Evolutionary conservation across 495 filamentous ascomycete species (phyloP).

Genomic region (Xylaria palmicola): DNA sequence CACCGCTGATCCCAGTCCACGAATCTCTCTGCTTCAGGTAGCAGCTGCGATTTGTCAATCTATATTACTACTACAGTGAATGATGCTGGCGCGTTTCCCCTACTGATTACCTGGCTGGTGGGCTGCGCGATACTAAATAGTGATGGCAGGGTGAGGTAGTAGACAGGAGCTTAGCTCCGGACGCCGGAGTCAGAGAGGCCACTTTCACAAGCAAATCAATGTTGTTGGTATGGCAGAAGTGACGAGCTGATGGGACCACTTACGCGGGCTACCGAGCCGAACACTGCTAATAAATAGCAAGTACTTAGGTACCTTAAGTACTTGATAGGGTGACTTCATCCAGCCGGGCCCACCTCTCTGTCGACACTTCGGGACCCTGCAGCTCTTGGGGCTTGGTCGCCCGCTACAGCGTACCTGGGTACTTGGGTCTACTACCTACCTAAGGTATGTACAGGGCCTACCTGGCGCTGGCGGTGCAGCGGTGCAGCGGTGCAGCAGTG

Average conservation of each 20-base stretch:
- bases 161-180: not conserved
- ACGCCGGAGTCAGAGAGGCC: not conserved
- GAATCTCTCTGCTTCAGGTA: not conserved
- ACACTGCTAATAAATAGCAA: too few species aligned
- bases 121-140: too few species aligned
- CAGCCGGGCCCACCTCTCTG: not conserved
- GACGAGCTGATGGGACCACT: not conserved
- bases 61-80: not conserved
- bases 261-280: not conserved
- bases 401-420: not conserved
- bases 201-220: constrained; percentile 6
- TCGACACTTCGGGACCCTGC: constrained; percentile 15
- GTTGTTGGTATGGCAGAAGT: not conserved
- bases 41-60: not conserved
- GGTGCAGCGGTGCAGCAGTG: not conserved
- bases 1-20: not conserved
- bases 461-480: too few species aligned
- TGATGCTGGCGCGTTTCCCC: too few species aligned
- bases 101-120: too few species aligned
- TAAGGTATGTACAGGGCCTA: too few species aligned
- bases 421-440: too few species aligned
- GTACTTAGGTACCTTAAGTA: too few species aligned
- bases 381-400: not conserved
- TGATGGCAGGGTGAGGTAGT: not conserved
- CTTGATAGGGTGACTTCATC: not conserved